Evolutionary conservation across 139 green algal species (phyloP).

Genomic region (Chlamydomonas eustigma): DNA sequence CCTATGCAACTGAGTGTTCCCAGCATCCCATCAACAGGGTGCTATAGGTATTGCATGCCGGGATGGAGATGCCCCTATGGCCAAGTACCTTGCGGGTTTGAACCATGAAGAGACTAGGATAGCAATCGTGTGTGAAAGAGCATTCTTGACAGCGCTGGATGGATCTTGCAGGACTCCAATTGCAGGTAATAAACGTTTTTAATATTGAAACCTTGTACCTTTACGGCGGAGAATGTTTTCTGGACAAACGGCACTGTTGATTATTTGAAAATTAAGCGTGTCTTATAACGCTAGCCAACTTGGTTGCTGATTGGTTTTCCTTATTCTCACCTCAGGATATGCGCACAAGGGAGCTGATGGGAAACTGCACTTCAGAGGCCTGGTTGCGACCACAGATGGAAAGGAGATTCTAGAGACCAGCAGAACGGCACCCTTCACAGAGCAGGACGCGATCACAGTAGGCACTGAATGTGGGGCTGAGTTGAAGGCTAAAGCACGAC

Average conservation of each 20-base stretch:
- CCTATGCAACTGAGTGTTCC: not conserved
- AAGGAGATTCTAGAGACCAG: conserved; percentile 69
- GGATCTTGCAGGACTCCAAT: conserved; percentile 98
- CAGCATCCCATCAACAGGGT: too few species aligned
- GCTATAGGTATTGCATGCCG: conserved; percentile 98
- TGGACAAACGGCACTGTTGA: too few species aligned
- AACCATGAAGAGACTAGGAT: conserved; percentile 98
- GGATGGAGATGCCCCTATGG: conserved; percentile 65
- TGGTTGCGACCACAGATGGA: conserved; percentile 88
- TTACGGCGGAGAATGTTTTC: too few species aligned
- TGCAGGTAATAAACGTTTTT: too few species aligned
- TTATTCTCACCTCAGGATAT: conserved; percentile 67
- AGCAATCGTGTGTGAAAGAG: conserved; percentile 89
- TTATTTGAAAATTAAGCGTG: too few species aligned
- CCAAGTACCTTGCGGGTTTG: conserved; percentile 73
- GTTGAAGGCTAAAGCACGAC: conserved; percentile 68
- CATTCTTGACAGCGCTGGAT: conserved; percentile 94
- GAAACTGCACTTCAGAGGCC: conserved; percentile 80
- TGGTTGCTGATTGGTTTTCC: too few species aligned
- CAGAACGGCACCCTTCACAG: conserved; percentile 44
- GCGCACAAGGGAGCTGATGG: conserved; percentile 50
- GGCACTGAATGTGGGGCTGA: conserved; percentile 70
- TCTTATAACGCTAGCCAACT: too few species aligned
- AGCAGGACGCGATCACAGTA: conserved; percentile 51
- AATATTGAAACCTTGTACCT: too few species aligned